phyloP scores from a whole-genome alignment of 2,329 filamentous ascomycete genomes.

The Knoxdaviesia proteae region DNA sequence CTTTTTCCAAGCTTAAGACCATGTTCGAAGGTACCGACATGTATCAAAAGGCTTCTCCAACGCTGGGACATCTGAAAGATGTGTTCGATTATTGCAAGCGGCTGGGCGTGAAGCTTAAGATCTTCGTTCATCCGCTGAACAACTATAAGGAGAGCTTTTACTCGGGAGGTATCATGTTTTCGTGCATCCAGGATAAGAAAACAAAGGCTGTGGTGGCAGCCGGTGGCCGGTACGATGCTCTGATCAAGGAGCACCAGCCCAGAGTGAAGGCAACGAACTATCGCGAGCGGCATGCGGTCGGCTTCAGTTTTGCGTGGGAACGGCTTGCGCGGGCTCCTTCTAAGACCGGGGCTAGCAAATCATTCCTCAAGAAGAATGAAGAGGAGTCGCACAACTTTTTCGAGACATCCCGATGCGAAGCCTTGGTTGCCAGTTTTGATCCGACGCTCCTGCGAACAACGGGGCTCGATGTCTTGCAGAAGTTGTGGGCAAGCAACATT shows the following conservation, averaged over 20 bases:
- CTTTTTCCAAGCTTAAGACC: constrained; percentile 34
- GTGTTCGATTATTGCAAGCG: constrained; percentile 58
- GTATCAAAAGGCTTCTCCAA: constrained; percentile 53
- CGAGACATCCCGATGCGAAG: constrained; percentile 47
- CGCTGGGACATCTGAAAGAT: constrained; percentile 60
- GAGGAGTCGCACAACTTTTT: constrained; percentile 41
- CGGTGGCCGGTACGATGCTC: constrained; percentile 75
- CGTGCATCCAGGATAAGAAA: constrained; percentile 74
- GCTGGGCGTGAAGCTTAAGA: constrained; percentile 53
- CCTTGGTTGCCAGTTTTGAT: constrained; percentile 78
- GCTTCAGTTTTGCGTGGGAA: constrained; percentile 82
- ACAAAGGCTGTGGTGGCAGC: constrained; percentile 75
- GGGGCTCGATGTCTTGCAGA: constrained; percentile 57
- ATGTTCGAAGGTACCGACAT: constrained; percentile 42
- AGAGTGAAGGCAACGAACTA: constrained; percentile 32
- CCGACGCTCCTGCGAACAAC: constrained; percentile 50
- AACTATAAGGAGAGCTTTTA: constrained; percentile 89
- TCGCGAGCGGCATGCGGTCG: constrained; percentile 61
- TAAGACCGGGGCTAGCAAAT: constrained; percentile 33
- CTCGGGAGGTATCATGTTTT: constrained; percentile 65
- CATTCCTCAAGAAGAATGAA: constrained; percentile 49
- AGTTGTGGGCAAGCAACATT: constrained; percentile 66
- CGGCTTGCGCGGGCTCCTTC: constrained; percentile 29
- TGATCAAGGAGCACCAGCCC: constrained; percentile 68
- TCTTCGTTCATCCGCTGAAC: constrained; percentile 69